Conservation (phyloP, 148 eudicot genomes). For the Pouteria glomerata region DNA sequence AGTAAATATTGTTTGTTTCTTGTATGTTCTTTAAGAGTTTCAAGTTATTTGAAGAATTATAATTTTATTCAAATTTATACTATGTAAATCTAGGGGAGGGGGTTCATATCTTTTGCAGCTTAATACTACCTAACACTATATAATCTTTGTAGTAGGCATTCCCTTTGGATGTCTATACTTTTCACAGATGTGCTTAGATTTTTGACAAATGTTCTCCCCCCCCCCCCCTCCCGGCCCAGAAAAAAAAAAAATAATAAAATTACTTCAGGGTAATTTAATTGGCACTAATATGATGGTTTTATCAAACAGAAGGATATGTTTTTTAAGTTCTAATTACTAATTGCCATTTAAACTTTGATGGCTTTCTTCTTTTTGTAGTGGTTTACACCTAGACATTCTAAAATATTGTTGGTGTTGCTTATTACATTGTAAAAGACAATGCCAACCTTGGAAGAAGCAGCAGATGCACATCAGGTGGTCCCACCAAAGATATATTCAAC, state of each 20-base stretch:
- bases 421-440: constrained; percentile 49
- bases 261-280: too few relatives aligned
- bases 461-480: constrained; percentile 11
- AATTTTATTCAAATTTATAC: background rate
- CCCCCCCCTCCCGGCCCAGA: too few relatives aligned
- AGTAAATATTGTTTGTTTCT: too few relatives aligned
- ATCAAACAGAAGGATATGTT: background rate
- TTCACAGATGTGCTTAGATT: background rate
- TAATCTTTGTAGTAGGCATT: background rate
- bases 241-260: too few relatives aligned
- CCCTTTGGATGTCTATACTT: background rate
- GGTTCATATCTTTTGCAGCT: background rate
- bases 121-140: too few relatives aligned
- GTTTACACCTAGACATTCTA: constrained; percentile 6
- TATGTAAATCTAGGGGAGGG: background rate
- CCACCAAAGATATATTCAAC: constrained; percentile 16
- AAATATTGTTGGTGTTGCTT: constrained; percentile 11
- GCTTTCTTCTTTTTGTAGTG: background rate
- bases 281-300: background rate
- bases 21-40: background rate
- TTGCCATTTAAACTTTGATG: background rate
- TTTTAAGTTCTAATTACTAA: background rate
- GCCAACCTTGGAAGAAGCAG: constrained; percentile 31
- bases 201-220: background rate
- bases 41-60: background rate